These are phyloP conservation scores for Phytophthora citricola DNA, from an alignment of 352 stramenopile genomes.

Conservation along the genomic window DNA sequence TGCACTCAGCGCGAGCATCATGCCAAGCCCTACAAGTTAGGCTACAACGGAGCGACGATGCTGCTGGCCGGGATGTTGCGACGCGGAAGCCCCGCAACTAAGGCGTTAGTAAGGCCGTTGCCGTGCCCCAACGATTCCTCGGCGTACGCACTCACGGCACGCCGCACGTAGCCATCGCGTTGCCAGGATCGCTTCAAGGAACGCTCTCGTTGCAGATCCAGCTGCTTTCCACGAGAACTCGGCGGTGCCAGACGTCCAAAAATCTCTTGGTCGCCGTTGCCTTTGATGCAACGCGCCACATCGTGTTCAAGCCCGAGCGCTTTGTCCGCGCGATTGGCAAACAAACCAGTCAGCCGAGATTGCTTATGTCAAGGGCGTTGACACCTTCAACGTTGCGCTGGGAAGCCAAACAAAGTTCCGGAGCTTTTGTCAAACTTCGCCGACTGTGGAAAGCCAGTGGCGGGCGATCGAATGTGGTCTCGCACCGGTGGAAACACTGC, in stretches of 20 bases:
- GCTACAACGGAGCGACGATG: slow-evolving; percentile 12
- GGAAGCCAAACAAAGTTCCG: neutral
- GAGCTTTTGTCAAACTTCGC: neutral
- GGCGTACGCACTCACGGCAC: slow-evolving; percentile 5
- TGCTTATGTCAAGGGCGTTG: slow-evolving; percentile 22
- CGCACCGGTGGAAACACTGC: neutral
- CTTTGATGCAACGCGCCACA: slow-evolving; percentile 16
- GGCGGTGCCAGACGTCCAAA: slow-evolving; percentile 18
- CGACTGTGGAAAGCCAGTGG: slow-evolving; percentile 3
- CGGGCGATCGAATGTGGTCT: neutral
- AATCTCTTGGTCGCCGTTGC: slow-evolving; percentile 22
- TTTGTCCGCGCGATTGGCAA: slow-evolving; percentile 19
- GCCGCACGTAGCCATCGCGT: slow-evolving; percentile 23
- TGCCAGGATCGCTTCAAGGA: slow-evolving; percentile 27
- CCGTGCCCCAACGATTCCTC: slow-evolving; percentile 20
- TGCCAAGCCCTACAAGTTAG: slow-evolving; percentile 12
- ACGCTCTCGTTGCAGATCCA: slow-evolving; percentile 21
- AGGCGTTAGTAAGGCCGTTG: slow-evolving; percentile 27
- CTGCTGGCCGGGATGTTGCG: slow-evolving; percentile 4
- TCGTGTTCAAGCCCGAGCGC: slow-evolving; percentile 18
- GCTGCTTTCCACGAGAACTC: slow-evolving; percentile 39
- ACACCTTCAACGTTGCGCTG: slow-evolving; percentile 21
- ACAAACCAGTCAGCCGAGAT: slow-evolving; percentile 23
- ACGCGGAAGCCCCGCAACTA: neutral
- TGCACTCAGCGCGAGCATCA: neutral